These are phyloP conservation scores for Coprinopsis cinerea DNA, from an alignment of 768 basidiomycete species.

Conservation along the genomic window DNA sequence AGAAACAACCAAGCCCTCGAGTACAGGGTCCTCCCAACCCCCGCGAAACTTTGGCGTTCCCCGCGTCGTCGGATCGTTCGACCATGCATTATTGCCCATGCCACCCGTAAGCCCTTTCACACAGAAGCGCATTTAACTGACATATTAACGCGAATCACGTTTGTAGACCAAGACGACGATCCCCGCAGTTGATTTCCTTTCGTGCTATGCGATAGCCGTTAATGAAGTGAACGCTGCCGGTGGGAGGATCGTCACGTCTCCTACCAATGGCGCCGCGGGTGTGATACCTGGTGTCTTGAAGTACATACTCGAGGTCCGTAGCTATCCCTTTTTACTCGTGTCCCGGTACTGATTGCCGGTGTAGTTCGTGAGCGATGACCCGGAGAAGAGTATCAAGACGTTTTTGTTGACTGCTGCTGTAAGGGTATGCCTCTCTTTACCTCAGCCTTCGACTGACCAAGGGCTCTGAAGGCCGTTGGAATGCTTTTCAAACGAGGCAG, in stretches of 20 bases:
- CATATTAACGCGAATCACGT: neutral
- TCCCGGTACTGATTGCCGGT: constrained; percentile 7
- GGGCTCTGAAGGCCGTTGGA: constrained; percentile 88
- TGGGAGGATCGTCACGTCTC: constrained; percentile 91
- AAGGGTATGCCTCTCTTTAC: too few relatives aligned
- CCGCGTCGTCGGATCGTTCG: constrained; percentile 66
- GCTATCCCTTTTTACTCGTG: neutral
- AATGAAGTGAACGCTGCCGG: constrained; percentile 94
- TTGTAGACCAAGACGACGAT: constrained; percentile 76
- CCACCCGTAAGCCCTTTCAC: too few relatives aligned
- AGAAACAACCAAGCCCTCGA: too few relatives aligned
- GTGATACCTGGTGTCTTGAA: constrained; percentile 92
- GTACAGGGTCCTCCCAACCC: neutral
- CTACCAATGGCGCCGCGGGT: constrained; percentile 90
- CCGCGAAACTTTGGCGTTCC: constrained; percentile 19
- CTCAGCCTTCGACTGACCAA: too few relatives aligned
- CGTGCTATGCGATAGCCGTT: constrained; percentile 90
- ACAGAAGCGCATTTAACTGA: too few relatives aligned
- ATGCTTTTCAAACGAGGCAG: constrained; percentile 98
- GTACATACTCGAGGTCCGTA: constrained; percentile 71
- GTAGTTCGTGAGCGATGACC: constrained; percentile 86
- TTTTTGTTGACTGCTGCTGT: constrained; percentile 89
- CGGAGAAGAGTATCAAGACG: constrained; percentile 80
- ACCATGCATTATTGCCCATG: constrained; percentile 77
- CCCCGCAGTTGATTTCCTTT: constrained; percentile 89